Evolutionary conservation across 768 basidiomycete species (phyloP).

Genomic region (Tricholoma sp.): DNA sequence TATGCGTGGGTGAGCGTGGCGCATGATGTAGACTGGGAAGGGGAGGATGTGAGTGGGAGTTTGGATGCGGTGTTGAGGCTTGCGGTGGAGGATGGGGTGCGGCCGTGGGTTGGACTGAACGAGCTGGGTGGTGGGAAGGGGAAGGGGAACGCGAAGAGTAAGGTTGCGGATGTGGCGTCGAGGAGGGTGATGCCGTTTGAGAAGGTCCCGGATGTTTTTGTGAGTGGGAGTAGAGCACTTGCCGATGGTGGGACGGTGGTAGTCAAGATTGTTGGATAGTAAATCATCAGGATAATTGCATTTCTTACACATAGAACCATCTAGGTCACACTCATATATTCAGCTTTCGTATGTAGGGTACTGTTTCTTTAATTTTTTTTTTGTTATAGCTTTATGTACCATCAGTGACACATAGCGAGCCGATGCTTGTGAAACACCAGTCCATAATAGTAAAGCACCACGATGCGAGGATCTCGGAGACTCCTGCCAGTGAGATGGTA

Average conservation of each 20-base stretch:
- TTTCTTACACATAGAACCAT: background rate
- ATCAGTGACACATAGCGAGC: background rate
- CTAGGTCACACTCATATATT: background rate
- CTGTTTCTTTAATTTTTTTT: background rate
- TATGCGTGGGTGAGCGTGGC: slow-evolving; percentile 82
- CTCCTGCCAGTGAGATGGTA: no score
- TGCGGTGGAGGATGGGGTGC: slow-evolving; percentile 36
- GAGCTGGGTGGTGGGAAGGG: slow-evolving; percentile 17
- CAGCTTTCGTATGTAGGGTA: background rate
- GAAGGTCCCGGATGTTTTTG: slow-evolving; percentile 47
- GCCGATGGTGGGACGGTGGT: slow-evolving; percentile 40
- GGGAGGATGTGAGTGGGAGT: slow-evolving; percentile 59
- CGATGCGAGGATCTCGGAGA: no score
- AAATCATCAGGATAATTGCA: background rate
- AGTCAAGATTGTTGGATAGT: slow-evolving; percentile 35
- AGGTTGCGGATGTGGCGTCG: background rate
- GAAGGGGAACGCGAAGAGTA: slow-evolving; percentile 1
- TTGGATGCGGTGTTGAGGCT: slow-evolving; percentile 36
- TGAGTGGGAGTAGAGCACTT: slow-evolving; percentile 27
- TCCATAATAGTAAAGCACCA: no score
- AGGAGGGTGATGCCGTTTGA: slow-evolving; percentile 47
- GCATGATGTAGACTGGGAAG: slow-evolving; percentile 82
- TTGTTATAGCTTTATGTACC: background rate
- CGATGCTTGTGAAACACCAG: no score
- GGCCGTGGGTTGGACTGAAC: slow-evolving; percentile 35